phyloP scores from a whole-genome alignment of 306 rosid genomes.

The Castanea mollissima region DNA sequence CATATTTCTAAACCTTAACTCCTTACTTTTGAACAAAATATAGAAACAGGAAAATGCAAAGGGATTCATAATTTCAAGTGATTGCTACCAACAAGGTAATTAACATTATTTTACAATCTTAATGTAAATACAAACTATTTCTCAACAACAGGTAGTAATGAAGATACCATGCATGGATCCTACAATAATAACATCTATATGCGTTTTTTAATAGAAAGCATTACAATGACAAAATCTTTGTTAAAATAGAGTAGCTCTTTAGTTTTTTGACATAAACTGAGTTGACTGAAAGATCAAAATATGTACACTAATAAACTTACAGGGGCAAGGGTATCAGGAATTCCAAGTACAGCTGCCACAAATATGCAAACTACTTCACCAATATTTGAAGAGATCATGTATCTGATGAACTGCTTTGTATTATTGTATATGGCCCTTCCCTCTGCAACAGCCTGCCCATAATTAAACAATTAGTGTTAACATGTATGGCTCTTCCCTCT shows the following conservation, averaged over 20 bases:
- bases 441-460: slow-evolving; percentile 90
- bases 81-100: slow-evolving; percentile 8
- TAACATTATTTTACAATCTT: neutral
- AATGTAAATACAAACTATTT: slow-evolving; percentile 11
- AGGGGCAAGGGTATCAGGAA: slow-evolving; percentile 97
- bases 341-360: slow-evolving; percentile 98
- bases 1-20: slow-evolving; percentile 2
- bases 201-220: neutral
- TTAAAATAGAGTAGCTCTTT: neutral
- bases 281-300: slow-evolving; percentile 19
- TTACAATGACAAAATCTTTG: neutral
- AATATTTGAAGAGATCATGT: slow-evolving; percentile 98
- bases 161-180: neutral
- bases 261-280: slow-evolving; percentile 6
- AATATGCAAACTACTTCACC: slow-evolving; percentile 99
- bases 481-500: slow-evolving; percentile 96
- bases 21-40: neutral
- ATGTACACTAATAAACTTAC: slow-evolving; percentile 48
- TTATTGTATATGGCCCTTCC: slow-evolving; percentile 97
- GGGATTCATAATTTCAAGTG: slow-evolving; percentile 6
- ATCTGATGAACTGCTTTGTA: slow-evolving; percentile 95
- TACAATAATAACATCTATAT: neutral
- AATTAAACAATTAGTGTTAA: slow-evolving; percentile 54
- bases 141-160: neutral
- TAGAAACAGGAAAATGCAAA: slow-evolving; percentile 10